A percentile compares a stretch with the other conserved stretches of the same genome.
phyloP scores from a whole-genome alignment of 768 basidiomycete genomes.

The Russula abietina region DNA sequence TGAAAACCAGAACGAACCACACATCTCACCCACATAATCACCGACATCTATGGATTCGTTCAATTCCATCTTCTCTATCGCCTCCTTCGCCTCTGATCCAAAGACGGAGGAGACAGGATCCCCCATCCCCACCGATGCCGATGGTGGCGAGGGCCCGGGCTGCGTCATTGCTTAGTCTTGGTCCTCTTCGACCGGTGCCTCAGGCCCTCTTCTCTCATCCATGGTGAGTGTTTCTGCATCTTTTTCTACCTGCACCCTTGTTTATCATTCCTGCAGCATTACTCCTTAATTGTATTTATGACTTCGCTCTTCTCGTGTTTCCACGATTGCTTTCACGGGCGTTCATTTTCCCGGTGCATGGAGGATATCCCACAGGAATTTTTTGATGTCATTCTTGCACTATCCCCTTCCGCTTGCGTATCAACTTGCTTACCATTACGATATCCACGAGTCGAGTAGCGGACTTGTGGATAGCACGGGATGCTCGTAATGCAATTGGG shows the following conservation, averaged over 20 bases:
- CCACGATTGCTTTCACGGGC: not conserved
- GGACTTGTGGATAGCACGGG: too few relatives aligned
- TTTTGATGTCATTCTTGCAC: not conserved
- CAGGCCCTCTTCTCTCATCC: not conserved
- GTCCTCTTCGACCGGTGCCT: not conserved
- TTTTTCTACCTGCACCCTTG: not conserved
- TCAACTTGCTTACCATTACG: not conserved
- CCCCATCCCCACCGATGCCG: constrained; percentile 3
- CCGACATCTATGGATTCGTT: constrained; percentile 8
- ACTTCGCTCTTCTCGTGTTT: not conserved
- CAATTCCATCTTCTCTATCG: not conserved
- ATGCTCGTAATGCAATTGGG: too few relatives aligned
- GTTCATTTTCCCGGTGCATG: not conserved
- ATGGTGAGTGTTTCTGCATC: not conserved
- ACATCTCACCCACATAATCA: not conserved
- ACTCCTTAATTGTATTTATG: not conserved
- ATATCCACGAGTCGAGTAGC: too few relatives aligned
- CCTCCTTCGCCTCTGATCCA: too few relatives aligned
- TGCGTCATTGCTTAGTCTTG: constrained; percentile 10
- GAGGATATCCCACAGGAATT: too few relatives aligned
- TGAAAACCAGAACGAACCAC: not conserved
- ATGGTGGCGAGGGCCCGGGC: too few relatives aligned
- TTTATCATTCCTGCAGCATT: not conserved
- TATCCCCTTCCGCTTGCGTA: too few relatives aligned
- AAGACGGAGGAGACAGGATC: not conserved